phyloP scores from a whole-genome alignment of 768 basidiomycete genomes.

The Obba rivulosa region DNA sequence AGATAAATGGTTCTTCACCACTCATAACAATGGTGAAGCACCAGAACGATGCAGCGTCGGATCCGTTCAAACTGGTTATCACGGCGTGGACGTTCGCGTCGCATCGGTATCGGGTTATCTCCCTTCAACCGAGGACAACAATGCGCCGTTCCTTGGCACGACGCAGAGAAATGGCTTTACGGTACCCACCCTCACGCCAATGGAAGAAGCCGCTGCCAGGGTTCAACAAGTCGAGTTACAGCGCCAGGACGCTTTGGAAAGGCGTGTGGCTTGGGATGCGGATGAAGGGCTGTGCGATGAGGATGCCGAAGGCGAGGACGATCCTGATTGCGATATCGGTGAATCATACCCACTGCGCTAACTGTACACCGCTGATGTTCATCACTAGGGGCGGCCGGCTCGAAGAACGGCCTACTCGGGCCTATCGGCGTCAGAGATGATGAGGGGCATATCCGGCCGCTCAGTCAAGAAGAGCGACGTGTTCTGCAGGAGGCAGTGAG shows the following conservation, averaged over 20 bases:
- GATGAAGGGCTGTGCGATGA: constrained; percentile 39
- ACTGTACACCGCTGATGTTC: neutral
- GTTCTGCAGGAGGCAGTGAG: neutral
- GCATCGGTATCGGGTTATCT: constrained; percentile 71
- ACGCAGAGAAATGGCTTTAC: constrained; percentile 14
- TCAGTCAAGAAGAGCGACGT: constrained; percentile 28
- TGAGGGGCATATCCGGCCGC: constrained; percentile 47
- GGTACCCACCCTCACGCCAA: constrained; percentile 44
- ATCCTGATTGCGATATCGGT: constrained; percentile 37
- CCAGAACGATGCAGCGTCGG: constrained; percentile 74
- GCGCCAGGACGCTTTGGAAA: constrained; percentile 50
- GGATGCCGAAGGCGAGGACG: constrained; percentile 60
- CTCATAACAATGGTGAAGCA: constrained; percentile 63
- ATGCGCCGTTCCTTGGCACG: constrained; percentile 51
- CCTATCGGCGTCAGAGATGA: constrained; percentile 58
- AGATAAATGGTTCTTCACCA: constrained; percentile 79
- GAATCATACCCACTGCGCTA: constrained; percentile 15
- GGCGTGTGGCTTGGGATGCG: constrained; percentile 65
- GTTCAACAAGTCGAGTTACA: constrained; percentile 56
- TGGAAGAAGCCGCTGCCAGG: constrained; percentile 50
- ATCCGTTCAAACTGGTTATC: constrained; percentile 63
- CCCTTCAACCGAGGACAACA: constrained; percentile 59
- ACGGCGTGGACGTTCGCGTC: constrained; percentile 68
- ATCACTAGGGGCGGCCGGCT: neutral
- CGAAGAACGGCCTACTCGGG: constrained; percentile 15